These are phyloP conservation scores for Trichoderma endophyticum DNA, from an alignment of 2,329 filamentous ascomycete genomes.

Conservation along the genomic window DNA sequence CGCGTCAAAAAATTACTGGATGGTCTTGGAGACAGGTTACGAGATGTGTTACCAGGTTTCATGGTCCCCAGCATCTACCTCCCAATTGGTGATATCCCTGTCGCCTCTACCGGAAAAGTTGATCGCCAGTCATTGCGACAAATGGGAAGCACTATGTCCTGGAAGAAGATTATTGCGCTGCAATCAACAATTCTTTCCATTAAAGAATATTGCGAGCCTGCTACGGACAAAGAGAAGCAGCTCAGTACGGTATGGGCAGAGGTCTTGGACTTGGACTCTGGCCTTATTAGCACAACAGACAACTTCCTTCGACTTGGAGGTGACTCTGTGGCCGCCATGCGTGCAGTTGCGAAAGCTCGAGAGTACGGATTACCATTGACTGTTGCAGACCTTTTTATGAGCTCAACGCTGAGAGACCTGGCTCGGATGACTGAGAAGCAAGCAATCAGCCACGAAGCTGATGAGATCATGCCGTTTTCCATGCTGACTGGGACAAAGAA, in stretches of 20 bases:
- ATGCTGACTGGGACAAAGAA: not conserved
- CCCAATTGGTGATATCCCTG: not conserved
- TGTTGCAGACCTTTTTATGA: slow-evolving; percentile 4
- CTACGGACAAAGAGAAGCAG: not conserved
- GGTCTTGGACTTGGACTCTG: not conserved
- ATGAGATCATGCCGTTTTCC: not conserved
- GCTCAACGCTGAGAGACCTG: not conserved
- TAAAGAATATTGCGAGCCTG: not conserved
- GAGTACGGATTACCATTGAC: not conserved
- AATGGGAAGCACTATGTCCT: not conserved
- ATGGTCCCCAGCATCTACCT: slow-evolving; percentile 6
- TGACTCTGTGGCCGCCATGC: slow-evolving; percentile 7
- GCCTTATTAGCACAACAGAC: not conserved
- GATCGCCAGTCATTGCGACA: not conserved
- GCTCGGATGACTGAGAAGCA: not conserved
- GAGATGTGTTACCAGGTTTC: not conserved
- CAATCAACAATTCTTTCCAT: not conserved
- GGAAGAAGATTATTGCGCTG: not conserved
- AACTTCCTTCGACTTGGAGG: slow-evolving; percentile 3
- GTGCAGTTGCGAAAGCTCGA: slow-evolving; percentile 1
- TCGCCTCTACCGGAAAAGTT: not conserved
- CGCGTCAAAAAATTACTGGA: not conserved
- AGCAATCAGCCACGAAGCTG: not conserved
- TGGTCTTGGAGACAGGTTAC: not conserved
- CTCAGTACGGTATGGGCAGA: not conserved